These are phyloP conservation scores for Atractiella rhizophila DNA, from an alignment of 768 basidiomycete species.

Conservation along the genomic window DNA sequence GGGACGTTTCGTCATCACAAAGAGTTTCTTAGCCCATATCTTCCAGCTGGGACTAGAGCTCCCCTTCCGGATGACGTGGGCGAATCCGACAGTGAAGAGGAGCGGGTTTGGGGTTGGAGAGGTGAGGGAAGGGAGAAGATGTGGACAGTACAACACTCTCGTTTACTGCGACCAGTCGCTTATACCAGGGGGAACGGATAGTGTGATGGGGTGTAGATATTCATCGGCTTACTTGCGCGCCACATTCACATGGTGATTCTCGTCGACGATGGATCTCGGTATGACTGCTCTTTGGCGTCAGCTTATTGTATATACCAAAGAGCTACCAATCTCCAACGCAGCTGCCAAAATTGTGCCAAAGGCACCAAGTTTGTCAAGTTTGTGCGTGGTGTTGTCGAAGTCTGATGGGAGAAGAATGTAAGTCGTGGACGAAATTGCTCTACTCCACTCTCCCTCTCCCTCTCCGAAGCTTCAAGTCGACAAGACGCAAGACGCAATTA, in stretches of 20 bases:
- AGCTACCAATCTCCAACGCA: no score
- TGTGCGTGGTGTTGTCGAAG: constrained; percentile 70
- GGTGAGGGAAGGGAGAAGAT: neutral
- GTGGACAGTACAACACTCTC: neutral
- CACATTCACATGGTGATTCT: constrained; percentile 67
- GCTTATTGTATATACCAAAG: no score
- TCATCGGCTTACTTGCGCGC: constrained; percentile 50
- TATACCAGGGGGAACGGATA: constrained; percentile 3
- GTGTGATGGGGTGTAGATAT: constrained; percentile 34
- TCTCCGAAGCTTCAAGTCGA: no score
- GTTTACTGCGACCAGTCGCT: neutral
- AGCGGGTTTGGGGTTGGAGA: neutral
- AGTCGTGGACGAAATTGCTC: constrained; percentile 18
- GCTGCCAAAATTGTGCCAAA: neutral
- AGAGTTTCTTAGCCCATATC: neutral
- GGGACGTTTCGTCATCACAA: constrained; percentile 13
- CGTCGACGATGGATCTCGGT: constrained; percentile 90
- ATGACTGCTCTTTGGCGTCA: constrained; percentile 27
- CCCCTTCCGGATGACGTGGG: constrained; percentile 16
- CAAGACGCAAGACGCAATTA: no score
- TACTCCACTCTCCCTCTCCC: no score
- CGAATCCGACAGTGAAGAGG: neutral
- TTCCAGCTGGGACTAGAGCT: neutral
- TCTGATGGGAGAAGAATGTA: constrained; percentile 79
- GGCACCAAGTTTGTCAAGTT: constrained; percentile 38